Percentiles rank a stretch among this genome's conserved stretches.
These are phyloP conservation scores for Aspergillus ruber DNA, from an alignment of 2,329 filamentous ascomycete species.

Conservation along the genomic window DNA sequence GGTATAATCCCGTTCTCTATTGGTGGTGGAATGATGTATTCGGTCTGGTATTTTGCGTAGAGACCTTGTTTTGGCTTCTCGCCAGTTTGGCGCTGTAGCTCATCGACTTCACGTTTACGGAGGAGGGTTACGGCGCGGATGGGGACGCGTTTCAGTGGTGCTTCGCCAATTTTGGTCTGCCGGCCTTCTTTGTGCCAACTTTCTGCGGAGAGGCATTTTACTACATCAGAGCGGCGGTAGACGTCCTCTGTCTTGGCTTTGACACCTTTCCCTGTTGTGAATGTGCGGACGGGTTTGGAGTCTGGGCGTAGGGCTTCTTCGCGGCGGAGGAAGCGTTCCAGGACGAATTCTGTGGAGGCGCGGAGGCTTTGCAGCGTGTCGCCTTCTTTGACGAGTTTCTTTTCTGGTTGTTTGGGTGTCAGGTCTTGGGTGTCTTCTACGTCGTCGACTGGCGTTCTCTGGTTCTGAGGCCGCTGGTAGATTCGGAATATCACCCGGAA, in stretches of 20 bases:
- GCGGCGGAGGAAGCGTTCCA: slow-evolving; percentile 79
- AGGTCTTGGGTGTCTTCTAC: slow-evolving; percentile 73
- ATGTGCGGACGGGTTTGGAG: slow-evolving; percentile 65
- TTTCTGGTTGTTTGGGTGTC: slow-evolving; percentile 63
- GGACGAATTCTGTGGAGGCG: slow-evolving; percentile 72
- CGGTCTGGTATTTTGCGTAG: slow-evolving; percentile 77
- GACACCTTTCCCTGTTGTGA: slow-evolving; percentile 67
- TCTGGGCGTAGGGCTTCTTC: slow-evolving; percentile 76
- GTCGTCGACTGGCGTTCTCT: slow-evolving; percentile 66
- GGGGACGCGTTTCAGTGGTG: slow-evolving; percentile 78
- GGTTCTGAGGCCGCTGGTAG: slow-evolving; percentile 53
- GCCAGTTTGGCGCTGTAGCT: slow-evolving; percentile 71
- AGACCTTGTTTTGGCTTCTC: slow-evolving; percentile 81
- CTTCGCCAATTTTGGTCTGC: slow-evolving; percentile 61
- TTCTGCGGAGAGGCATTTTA: slow-evolving; percentile 81
- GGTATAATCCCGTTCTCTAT: slow-evolving; percentile 82
- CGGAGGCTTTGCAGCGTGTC: slow-evolving; percentile 88
- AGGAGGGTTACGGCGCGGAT: slow-evolving; percentile 86
- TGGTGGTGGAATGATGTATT: slow-evolving; percentile 88
- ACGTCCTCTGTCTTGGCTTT: slow-evolving; percentile 72
- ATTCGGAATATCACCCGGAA: slow-evolving; percentile 72
- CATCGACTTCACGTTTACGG: slow-evolving; percentile 80
- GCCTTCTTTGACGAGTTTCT: slow-evolving; percentile 65
- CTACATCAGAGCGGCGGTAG: slow-evolving; percentile 70
- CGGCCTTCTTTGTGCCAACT: slow-evolving; percentile 98